phyloP scores from a whole-genome alignment of 371 early-diverging fungal species.

The Cokeromyces recurvatus region DNA sequence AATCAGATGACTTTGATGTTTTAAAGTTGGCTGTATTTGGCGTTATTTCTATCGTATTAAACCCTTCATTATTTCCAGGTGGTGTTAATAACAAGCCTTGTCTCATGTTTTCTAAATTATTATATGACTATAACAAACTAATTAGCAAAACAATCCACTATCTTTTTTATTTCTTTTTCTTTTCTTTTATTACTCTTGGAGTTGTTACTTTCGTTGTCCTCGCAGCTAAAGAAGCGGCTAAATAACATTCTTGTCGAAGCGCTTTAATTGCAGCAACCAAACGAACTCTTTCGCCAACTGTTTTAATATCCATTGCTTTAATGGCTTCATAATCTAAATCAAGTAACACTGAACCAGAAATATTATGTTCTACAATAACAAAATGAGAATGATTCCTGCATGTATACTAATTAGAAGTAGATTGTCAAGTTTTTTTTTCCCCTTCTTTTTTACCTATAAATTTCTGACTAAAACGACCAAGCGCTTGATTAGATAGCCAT shows the following conservation, averaged over 20 bases:
- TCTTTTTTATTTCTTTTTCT: no score
- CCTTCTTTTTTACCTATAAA: constrained; percentile 51
- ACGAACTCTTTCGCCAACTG: constrained; percentile 82
- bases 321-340: constrained; percentile 79
- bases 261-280: constrained; percentile 70
- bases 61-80: constrained; percentile 24
- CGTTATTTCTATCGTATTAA: constrained; percentile 23
- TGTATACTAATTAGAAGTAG: not conserved
- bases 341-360: constrained; percentile 76
- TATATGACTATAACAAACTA: constrained; percentile 1
- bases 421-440: not conserved
- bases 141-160: no score
- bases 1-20: constrained; percentile 36
- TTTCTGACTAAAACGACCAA: constrained; percentile 59
- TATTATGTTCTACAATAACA: constrained; percentile 53
- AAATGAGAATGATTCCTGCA: no score
- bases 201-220: no score
- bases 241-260: constrained; percentile 62
- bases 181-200: constrained; percentile 6
- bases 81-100: constrained; percentile 2
- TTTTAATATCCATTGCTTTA: constrained; percentile 77
- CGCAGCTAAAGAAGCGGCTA: constrained; percentile 27
- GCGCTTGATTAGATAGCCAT: constrained; percentile 73
- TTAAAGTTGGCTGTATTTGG: no score
- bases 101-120: constrained; percentile 4